These are phyloP conservation scores for Saccharum hybrid DNA, from an alignment of 202 grass and related monocot genomes.

Conservation along the genomic window DNA sequence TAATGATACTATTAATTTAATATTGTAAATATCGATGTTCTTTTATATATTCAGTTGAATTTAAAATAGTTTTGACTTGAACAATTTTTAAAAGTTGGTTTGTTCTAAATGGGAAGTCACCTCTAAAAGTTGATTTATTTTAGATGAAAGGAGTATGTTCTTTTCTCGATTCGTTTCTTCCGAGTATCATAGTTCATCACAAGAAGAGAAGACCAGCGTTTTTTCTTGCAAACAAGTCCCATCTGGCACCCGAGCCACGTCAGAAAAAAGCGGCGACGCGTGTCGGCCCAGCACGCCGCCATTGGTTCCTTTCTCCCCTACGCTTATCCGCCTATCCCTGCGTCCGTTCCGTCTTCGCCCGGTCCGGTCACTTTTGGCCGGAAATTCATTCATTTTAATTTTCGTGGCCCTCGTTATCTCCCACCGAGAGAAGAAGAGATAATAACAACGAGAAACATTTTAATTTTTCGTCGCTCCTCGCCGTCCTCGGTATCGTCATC, in stretches of 20 bases:
- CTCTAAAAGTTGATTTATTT: no score
- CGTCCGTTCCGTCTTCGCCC: neutral
- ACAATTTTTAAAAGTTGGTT: no score
- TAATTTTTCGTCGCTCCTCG: neutral
- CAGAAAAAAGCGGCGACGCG: constrained; percentile 24
- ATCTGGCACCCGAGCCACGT: constrained; percentile 38
- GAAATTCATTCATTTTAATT: neutral
- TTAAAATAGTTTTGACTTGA: no score
- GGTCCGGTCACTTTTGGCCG: constrained; percentile 27
- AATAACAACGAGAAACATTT: constrained; percentile 32
- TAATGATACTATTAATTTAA: no score
- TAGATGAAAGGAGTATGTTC: neutral
- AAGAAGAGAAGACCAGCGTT: neutral
- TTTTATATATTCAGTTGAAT: no score
- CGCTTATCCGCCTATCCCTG: constrained; percentile 38
- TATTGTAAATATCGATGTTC: no score
- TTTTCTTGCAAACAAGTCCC: neutral
- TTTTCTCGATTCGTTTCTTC: neutral
- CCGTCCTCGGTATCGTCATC: constrained; percentile 12
- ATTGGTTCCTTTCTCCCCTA: constrained; percentile 30
- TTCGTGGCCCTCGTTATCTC: constrained; percentile 48
- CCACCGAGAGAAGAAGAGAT: constrained; percentile 14
- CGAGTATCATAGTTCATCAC: neutral
- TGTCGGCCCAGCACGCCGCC: constrained; percentile 5
- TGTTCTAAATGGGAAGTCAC: no score